phyloP scores from a whole-genome alignment of 768 basidiomycete species.

The Cystofilobasidium capitatum region DNA sequence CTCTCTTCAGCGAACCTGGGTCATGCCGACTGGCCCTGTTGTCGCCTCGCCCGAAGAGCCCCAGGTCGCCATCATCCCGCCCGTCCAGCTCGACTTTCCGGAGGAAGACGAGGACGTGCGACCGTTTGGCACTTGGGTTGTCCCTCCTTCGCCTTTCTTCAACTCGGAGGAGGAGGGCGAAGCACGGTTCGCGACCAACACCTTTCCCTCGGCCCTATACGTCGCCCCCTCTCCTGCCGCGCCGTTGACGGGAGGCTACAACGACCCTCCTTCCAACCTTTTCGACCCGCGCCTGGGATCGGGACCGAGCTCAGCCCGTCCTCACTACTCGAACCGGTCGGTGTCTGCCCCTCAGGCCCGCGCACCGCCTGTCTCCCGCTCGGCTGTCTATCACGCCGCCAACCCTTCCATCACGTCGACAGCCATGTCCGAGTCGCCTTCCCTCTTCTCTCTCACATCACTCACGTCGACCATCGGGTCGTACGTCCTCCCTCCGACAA shows the following conservation, averaged over 20 bases:
- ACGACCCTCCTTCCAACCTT: slow-evolving; percentile 19
- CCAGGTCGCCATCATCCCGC: neutral
- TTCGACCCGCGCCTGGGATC: neutral
- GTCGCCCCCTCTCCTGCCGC: neutral
- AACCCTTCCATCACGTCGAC: slow-evolving; percentile 4
- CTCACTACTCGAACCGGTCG: neutral
- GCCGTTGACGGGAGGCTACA: slow-evolving; percentile 1
- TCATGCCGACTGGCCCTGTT: slow-evolving; percentile 18
- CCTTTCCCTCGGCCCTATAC: slow-evolving; percentile 8
- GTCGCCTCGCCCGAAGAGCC: slow-evolving; percentile 2
- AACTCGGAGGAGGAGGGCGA: neutral
- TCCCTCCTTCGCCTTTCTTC: slow-evolving; percentile 15
- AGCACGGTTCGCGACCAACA: neutral
- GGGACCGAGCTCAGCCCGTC: neutral
- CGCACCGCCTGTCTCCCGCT: slow-evolving; percentile 26
- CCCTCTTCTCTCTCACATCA: slow-evolving; percentile 23
- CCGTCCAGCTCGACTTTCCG: neutral
- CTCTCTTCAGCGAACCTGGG: slow-evolving; percentile 17
- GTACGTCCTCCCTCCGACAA: slow-evolving; percentile 17
- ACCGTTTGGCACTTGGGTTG: slow-evolving; percentile 27
- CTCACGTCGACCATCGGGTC: slow-evolving; percentile 19
- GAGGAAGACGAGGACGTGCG: slow-evolving; percentile 9
- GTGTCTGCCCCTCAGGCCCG: neutral
- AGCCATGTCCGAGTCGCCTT: slow-evolving; percentile 1
- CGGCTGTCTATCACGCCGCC: slow-evolving; percentile 16